Conservation (phyloP, 176 grass and related monocot species). For the Urochloa ruziziensis region DNA sequence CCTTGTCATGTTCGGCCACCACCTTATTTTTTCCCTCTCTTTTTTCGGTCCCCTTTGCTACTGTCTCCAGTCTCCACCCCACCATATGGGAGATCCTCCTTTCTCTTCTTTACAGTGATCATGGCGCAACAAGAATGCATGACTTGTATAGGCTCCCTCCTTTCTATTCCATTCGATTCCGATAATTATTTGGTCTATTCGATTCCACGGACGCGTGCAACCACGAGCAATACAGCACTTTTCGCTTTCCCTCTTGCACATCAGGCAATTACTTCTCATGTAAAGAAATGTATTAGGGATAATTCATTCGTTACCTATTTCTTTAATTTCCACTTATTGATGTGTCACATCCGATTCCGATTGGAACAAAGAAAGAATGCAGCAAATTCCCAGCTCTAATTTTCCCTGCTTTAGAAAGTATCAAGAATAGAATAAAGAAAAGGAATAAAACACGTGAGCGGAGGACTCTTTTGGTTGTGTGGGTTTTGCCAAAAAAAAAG, state of each 20-base stretch:
- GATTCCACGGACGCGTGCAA: background rate
- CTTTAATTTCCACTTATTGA: background rate
- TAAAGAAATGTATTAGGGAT: too few relatives aligned
- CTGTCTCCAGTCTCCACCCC: background rate
- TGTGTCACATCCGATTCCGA: background rate
- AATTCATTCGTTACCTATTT: background rate
- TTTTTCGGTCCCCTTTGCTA: background rate
- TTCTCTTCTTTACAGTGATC: background rate
- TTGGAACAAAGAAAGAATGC: background rate
- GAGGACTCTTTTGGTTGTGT: background rate
- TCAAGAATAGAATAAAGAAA: background rate
- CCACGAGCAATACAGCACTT: background rate
- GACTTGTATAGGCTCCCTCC: background rate
- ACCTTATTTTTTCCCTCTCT: background rate
- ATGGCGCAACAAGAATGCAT: slow-evolving; percentile 22
- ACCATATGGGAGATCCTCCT: background rate
- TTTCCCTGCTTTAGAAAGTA: background rate
- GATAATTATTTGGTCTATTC: slow-evolving; percentile 14
- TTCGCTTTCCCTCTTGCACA: background rate
- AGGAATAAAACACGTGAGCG: background rate
- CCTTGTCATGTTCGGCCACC: slow-evolving; percentile 28
- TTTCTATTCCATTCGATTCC: slow-evolving; percentile 1
- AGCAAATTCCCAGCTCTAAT: background rate
- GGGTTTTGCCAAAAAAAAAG: background rate
- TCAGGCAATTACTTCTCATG: background rate